Percentiles rank a stretch among this genome's conserved stretches.
Evolutionary conservation across 2,329 filamentous ascomycete genomes (phyloP).

Genomic region (Epichloe glyceriae): DNA sequence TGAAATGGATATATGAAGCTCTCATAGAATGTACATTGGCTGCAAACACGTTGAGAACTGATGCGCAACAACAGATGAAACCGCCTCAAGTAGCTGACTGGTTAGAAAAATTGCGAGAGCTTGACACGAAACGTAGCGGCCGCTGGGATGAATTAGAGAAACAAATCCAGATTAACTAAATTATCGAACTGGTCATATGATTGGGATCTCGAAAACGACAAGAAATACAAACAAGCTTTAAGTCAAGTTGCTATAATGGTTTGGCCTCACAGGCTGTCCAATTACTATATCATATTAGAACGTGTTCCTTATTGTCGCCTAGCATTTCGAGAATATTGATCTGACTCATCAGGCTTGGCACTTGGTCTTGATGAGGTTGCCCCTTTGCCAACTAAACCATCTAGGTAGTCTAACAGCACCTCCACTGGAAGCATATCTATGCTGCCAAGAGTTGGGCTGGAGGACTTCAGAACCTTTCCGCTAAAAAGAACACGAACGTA

Average conservation of each 20-base stretch:
- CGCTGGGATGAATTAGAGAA: constrained; percentile 62
- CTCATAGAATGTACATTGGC: constrained; percentile 59
- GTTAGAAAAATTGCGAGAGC: constrained; percentile 50
- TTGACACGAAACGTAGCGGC: constrained; percentile 63
- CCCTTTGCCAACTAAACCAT: constrained; percentile 51
- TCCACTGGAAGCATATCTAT: constrained; percentile 61
- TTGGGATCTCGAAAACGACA: background rate
- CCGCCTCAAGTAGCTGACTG: constrained; percentile 30
- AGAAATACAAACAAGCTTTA: background rate
- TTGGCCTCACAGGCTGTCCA: background rate
- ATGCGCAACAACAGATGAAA: constrained; percentile 28
- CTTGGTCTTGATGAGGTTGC: constrained; percentile 26
- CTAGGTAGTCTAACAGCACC: constrained; percentile 54
- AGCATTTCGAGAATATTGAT: constrained; percentile 5
- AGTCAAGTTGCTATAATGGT: background rate
- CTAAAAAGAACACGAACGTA: constrained; percentile 60
- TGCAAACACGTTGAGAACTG: constrained; percentile 24
- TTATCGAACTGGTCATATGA: background rate
- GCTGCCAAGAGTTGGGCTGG: constrained; percentile 51
- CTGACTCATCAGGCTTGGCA: constrained; percentile 9
- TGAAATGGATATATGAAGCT: constrained; percentile 82
- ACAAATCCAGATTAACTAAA: constrained; percentile 11
- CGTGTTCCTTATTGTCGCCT: background rate
- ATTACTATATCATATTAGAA: background rate
- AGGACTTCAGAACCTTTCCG: constrained; percentile 53